phyloP scores from a whole-genome alignment of 495 filamentous ascomycete genomes.

The Trichoderma erinaceum region DNA sequence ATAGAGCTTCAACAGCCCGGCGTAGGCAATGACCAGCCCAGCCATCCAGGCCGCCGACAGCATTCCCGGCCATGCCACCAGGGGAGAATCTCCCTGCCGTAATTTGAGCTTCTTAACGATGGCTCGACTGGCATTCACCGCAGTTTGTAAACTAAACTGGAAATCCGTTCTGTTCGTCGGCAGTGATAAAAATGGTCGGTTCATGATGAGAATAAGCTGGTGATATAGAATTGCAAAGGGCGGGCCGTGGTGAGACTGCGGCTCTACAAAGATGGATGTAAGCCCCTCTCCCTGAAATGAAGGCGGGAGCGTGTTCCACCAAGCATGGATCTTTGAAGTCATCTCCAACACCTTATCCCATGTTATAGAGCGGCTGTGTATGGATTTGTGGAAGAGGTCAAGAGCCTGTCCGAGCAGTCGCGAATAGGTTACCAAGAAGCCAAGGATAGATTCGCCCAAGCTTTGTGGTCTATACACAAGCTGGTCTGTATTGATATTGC shows the following conservation, averaged over 20 bases:
- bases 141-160: not conserved
- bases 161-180: slow-evolving; percentile 9
- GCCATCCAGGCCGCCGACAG: slow-evolving; percentile 10
- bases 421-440: slow-evolving; percentile 2
- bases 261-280: slow-evolving; percentile 3
- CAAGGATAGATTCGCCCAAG: not conserved
- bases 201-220: slow-evolving; percentile 8
- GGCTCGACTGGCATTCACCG: not conserved
- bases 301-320: slow-evolving; percentile 9
- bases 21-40: not conserved
- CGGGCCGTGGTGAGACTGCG: not conserved
- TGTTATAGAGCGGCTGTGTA: slow-evolving; percentile 5
- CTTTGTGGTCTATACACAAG: slow-evolving; percentile 5
- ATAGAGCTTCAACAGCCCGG: not conserved
- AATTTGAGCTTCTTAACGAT: slow-evolving; percentile 8
- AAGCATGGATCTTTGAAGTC: slow-evolving; percentile 4
- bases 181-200: not conserved
- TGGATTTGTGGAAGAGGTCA: slow-evolving; percentile 10
- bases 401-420: slow-evolving; percentile 6
- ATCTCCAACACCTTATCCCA: slow-evolving; percentile 12
- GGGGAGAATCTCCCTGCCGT: not conserved
- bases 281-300: not conserved
- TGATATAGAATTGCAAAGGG: slow-evolving; percentile 5
- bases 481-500: not conserved
- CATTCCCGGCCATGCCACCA: slow-evolving; percentile 6